These are phyloP conservation scores for Candida railenensis DNA, from an alignment of 805 yeast genomes.

Conservation along the genomic window DNA sequence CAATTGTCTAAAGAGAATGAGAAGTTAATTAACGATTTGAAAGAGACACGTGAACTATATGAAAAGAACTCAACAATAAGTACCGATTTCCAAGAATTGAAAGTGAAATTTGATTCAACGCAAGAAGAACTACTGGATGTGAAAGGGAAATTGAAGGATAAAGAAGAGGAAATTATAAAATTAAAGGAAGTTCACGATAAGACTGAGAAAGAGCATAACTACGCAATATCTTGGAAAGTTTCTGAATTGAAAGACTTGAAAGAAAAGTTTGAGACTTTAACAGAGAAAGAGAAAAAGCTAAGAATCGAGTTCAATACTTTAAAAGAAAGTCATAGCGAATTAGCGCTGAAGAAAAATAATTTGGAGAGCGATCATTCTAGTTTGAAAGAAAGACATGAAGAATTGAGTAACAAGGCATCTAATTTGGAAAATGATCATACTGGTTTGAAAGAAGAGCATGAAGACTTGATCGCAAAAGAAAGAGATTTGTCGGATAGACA, in stretches of 20 bases:
- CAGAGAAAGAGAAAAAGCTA: conserved; percentile 25
- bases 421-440: conserved; percentile 2
- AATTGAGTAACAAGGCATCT: no score
- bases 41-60: conserved; percentile 9
- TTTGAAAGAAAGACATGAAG: conserved; percentile 5
- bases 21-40: conserved; percentile 16
- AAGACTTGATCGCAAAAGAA: background rate
- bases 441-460: conserved; percentile 4
- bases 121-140: conserved; percentile 22
- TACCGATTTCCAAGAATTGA: conserved; percentile 1
- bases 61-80: background rate
- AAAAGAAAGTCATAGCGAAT: conserved; percentile 4
- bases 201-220: conserved; percentile 20
- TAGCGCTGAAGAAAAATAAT: background rate
- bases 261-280: conserved; percentile 32
- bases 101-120: background rate
- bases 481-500: background rate
- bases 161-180: conserved; percentile 18
- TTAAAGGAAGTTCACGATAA: conserved; percentile 19
- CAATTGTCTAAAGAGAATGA: conserved; percentile 19
- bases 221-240: conserved; percentile 14
- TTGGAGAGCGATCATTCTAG: background rate
- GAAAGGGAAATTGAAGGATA: conserved; percentile 18
- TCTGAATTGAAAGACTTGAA: conserved; percentile 13
- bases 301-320: conserved; percentile 1